A percentile compares a stretch with the other conserved stretches of the same genome.
Conservation (phyloP, 371 early-diverging fungal species). For the Zychaea mexicana region DNA sequence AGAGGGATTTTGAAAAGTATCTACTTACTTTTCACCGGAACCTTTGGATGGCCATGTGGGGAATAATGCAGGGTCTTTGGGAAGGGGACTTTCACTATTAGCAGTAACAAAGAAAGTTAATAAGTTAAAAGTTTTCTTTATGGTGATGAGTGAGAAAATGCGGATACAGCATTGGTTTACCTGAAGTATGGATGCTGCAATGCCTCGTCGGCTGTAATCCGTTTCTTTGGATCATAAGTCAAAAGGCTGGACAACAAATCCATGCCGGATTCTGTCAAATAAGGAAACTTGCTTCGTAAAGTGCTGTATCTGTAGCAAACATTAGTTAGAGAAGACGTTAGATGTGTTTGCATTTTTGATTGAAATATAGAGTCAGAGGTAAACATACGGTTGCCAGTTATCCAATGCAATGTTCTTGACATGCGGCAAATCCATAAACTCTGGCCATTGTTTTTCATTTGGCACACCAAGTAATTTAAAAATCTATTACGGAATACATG, state of each 20-base stretch:
- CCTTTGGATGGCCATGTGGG: conserved; percentile 95
- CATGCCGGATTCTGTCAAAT: conserved; percentile 77
- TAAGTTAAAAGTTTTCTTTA: neutral
- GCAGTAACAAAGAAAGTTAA: neutral
- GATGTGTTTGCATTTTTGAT: too few relatives aligned
- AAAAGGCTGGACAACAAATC: conserved; percentile 83
- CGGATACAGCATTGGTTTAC: conserved; percentile 34
- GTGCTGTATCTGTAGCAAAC: conserved; percentile 25
- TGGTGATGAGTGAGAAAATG: neutral
- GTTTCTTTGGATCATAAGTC: conserved; percentile 84
- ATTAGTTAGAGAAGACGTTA: too few relatives aligned
- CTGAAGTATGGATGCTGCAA: conserved; percentile 85
- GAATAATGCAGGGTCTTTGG: conserved; percentile 92
- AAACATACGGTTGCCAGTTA: conserved; percentile 27
- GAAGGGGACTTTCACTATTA: conserved; percentile 78
- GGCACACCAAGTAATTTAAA: conserved; percentile 77
- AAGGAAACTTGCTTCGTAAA: conserved; percentile 67
- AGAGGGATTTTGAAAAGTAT: neutral
- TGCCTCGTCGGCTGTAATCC: conserved; percentile 88
- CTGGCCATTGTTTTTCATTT: conserved; percentile 76
- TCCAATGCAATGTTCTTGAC: conserved; percentile 68
- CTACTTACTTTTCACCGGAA: conserved; percentile 64
- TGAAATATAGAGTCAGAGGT: too few relatives aligned
- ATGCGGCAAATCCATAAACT: conserved; percentile 65
- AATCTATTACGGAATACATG: conserved; percentile 43